Base-by-base conservation (phyloP, 441 rosid genomes). In the Sinapis alba region DNA sequence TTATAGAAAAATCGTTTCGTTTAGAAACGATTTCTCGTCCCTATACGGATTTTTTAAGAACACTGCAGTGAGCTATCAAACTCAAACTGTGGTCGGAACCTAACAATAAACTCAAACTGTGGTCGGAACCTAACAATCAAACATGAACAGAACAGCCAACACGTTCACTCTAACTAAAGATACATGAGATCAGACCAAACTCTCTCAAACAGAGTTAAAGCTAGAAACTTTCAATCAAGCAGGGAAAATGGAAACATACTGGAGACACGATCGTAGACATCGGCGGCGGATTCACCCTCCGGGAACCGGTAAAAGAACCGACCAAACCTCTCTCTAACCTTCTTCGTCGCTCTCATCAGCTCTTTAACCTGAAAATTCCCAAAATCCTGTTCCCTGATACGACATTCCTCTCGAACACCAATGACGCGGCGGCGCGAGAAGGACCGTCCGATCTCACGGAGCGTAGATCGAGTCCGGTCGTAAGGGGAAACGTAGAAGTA, bases 261-360 rank as follows among this genome's bases (percentile, higher is more conserved):
- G 20, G 99, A 96, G 78, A 96, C 94, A 10, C 97, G 98, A 80
- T 96, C 99, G 64, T 85, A 96, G 57, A 96, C 98, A 51, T 96
- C 99, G 56, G 99, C 94, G 62, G 97, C 98, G 32, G 99, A 96
- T 74, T 96, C 98, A 12, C 98, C 99, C 73, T 93, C 99, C 11
- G 97, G 98, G 62, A 93, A 96, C 26, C 99, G 86, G 67, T 89
- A 93, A 64, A 86, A 96, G 68, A 96, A 96, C 24, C 98, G 81
- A 1, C 97, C 99, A 74, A 93, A 96, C 27, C 84, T 78, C 79
- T 89, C 90, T 65, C 98, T 79, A 0, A 86, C 82, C 84, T 89
- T 89, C 71, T 91, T 93, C n/a, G 90, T 84, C 34, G 32, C 81
- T 73, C 83, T 84, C 98, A 96, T 96, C 64, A 97, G 78, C 78